Evolutionary conservation across 352 stramenopile genomes (phyloP).

Genomic region (Nothophytophthora sp.): DNA sequence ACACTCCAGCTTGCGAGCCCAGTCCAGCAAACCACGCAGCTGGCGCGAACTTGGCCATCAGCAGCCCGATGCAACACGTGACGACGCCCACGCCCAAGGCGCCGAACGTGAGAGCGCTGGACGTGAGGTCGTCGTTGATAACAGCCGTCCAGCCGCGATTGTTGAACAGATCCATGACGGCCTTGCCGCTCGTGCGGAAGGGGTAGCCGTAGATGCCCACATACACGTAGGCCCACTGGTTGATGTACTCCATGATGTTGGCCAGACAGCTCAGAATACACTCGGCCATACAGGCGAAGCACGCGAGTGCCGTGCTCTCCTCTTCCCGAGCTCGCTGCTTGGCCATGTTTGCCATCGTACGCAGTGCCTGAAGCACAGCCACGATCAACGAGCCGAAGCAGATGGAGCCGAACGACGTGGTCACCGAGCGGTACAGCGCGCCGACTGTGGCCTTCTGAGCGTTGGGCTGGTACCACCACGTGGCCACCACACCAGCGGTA

Average conservation of each 20-base stretch:
- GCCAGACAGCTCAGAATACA: slow-evolving; percentile 88
- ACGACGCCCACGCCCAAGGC: slow-evolving; percentile 78
- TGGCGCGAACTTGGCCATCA: slow-evolving; percentile 73
- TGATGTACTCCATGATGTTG: slow-evolving; percentile 90
- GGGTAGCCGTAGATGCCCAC: slow-evolving; percentile 90
- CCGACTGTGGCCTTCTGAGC: slow-evolving; percentile 56
- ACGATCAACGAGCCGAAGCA: slow-evolving; percentile 89
- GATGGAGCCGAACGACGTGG: slow-evolving; percentile 79
- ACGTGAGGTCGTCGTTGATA: slow-evolving; percentile 91
- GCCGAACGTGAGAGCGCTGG: slow-evolving; percentile 78
- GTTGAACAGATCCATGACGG: slow-evolving; percentile 87
- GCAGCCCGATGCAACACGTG: slow-evolving; percentile 56
- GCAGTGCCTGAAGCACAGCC: slow-evolving; percentile 79
- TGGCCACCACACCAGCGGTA: slow-evolving; percentile 74
- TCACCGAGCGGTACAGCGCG: slow-evolving; percentile 80
- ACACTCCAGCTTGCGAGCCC: slow-evolving; percentile 45
- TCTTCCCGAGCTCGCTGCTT: slow-evolving; percentile 73
- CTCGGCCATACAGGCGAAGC: slow-evolving; percentile 84
- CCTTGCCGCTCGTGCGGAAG: slow-evolving; percentile 85
- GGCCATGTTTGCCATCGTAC: slow-evolving; percentile 69
- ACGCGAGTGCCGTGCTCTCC: slow-evolving; percentile 74
- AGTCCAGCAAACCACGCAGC: slow-evolving; percentile 58
- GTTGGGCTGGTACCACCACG: slow-evolving; percentile 84
- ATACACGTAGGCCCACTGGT: slow-evolving; percentile 91
- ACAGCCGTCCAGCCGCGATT: slow-evolving; percentile 88